phyloP scores from a whole-genome alignment of 202 grass and related monocot species.

The Elaeis oleifera region DNA sequence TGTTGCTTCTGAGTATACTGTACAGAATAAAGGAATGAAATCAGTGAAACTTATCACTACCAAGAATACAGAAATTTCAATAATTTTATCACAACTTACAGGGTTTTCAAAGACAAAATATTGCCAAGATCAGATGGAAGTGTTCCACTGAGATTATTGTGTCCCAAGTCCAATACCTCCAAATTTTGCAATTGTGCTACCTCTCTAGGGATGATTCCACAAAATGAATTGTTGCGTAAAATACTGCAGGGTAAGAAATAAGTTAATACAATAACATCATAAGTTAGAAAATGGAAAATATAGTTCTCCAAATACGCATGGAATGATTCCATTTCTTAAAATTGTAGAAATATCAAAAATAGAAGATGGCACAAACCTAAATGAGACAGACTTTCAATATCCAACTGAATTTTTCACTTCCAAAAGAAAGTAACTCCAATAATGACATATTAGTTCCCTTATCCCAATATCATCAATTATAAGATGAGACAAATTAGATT shows the following conservation, averaged over 20 bases:
- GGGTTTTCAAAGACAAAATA: constrained; percentile 28
- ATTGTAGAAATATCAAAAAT: no score
- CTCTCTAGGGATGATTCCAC: constrained; percentile 37
- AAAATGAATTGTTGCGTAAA: constrained; percentile 50
- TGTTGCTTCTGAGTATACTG: constrained; percentile 39
- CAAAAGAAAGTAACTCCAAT: no score
- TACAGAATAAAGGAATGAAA: constrained; percentile 1
- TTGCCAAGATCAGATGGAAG: constrained; percentile 31
- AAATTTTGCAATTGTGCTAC: constrained; percentile 31
- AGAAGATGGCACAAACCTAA: no score
- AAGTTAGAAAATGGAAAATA: not conserved
- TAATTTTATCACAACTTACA: constrained; percentile 28
- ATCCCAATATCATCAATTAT: no score
- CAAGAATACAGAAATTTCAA: constrained; percentile 3
- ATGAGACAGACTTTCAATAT: no score
- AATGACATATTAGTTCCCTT: no score
- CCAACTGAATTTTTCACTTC: no score
- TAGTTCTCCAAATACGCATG: no score
- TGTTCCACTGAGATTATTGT: constrained; percentile 47
- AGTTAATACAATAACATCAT: not conserved
- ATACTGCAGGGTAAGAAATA: constrained; percentile 23
- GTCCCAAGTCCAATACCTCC: constrained; percentile 44
- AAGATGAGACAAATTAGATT: no score
- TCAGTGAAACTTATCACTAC: not conserved
- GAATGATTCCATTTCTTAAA: no score